Conservation (phyloP, 2,329 filamentous ascomycete species). For the Fusarium musae region DNA sequence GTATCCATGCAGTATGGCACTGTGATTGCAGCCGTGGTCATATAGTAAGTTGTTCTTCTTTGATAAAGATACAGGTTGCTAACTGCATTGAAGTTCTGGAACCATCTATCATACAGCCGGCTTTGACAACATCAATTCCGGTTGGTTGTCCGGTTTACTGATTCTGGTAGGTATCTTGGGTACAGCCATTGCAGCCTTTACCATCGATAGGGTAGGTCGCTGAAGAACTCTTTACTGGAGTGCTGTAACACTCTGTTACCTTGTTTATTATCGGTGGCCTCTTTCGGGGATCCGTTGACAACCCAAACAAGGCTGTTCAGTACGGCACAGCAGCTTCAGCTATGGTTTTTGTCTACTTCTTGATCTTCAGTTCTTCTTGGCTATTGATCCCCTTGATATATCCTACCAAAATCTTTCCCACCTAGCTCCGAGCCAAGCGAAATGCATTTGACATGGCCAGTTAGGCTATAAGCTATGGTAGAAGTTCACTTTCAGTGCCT, state of each 20-base stretch:
- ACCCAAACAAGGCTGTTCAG: slow-evolving; percentile 26
- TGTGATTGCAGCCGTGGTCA: slow-evolving; percentile 24
- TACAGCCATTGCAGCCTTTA: slow-evolving; percentile 60
- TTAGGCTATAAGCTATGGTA: slow-evolving; percentile 33
- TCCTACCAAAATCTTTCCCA: slow-evolving; percentile 47
- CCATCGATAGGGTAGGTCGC: slow-evolving; percentile 52
- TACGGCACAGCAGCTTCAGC: slow-evolving; percentile 47
- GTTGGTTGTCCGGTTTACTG: slow-evolving; percentile 58
- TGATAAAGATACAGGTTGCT: background rate
- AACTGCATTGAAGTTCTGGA: background rate
- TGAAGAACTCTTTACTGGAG: slow-evolving; percentile 50
- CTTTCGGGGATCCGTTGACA: slow-evolving; percentile 27
- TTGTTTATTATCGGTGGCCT: slow-evolving; percentile 47
- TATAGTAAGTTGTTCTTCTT: background rate
- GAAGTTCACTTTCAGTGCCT: slow-evolving; percentile 11
- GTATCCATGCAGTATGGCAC: slow-evolving; percentile 49
- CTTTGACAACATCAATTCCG: slow-evolving; percentile 3
- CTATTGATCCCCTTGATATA: slow-evolving; percentile 47
- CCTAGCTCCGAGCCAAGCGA: slow-evolving; percentile 44
- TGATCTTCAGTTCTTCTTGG: slow-evolving; percentile 47
- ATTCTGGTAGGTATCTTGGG: slow-evolving; percentile 63
- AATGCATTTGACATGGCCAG: slow-evolving; percentile 45
- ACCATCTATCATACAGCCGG: slow-evolving; percentile 12
- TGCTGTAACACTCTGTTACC: slow-evolving; percentile 44
- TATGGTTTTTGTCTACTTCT: slow-evolving; percentile 47